Evolutionary conservation across 2,329 filamentous ascomycete genomes (phyloP).

Genomic region (Botryotinia narcissicola): DNA sequence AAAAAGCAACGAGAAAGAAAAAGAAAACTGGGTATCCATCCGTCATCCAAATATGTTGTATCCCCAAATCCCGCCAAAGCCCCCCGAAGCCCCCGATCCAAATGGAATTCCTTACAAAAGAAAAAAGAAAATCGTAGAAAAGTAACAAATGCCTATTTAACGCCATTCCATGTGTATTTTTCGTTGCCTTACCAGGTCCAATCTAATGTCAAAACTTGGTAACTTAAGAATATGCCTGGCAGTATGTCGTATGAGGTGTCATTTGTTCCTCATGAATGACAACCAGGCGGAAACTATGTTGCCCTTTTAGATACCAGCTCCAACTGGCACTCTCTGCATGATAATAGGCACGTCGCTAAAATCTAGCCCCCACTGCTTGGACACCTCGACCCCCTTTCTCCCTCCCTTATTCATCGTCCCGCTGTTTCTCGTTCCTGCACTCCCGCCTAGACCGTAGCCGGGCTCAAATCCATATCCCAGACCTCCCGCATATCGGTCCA

Average conservation of each 20-base stretch:
- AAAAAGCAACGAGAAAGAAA: background rate
- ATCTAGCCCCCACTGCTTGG: constrained; percentile 28
- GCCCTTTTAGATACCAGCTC: constrained; percentile 3
- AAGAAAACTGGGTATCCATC: constrained; percentile 11
- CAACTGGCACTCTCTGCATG: constrained; percentile 23
- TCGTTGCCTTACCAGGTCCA: constrained; percentile 7
- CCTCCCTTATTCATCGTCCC: constrained; percentile 18
- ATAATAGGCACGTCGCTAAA: constrained; percentile 32
- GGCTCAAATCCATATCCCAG: constrained; percentile 30
- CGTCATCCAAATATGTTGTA: constrained; percentile 11
- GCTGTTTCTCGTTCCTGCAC: constrained; percentile 24
- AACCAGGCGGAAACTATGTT: background rate
- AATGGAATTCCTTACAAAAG: background rate
- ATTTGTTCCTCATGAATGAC: background rate
- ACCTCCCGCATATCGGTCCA: constrained; percentile 32
- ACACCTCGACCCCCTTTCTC: constrained; percentile 23
- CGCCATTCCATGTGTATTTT: constrained; percentile 8
- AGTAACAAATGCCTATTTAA: background rate
- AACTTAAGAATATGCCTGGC: background rate
- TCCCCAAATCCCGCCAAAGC: background rate
- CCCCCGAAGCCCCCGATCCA: background rate
- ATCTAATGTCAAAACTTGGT: background rate
- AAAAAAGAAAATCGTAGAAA: background rate
- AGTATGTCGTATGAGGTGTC: background rate
- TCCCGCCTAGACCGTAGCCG: constrained; percentile 25